phyloP scores from a whole-genome alignment of 2,329 filamentous ascomycete genomes.

The Canariomyces notabilis region DNA sequence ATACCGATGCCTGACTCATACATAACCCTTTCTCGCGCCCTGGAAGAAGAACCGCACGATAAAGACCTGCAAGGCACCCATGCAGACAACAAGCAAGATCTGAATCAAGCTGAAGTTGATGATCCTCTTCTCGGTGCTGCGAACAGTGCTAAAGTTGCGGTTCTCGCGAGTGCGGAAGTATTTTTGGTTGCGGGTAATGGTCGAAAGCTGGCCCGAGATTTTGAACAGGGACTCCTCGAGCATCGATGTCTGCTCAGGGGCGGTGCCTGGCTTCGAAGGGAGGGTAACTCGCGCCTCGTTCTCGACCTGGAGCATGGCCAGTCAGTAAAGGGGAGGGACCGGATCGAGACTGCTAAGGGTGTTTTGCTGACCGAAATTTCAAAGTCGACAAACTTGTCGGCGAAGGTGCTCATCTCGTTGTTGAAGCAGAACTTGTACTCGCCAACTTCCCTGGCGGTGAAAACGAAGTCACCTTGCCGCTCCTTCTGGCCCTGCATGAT shows the following conservation, averaged over 20 bases:
- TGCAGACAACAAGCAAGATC: constrained; percentile 82
- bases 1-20: constrained; percentile 39
- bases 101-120: constrained; percentile 97
- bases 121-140: constrained; percentile 91
- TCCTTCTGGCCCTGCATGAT: constrained; percentile 85
- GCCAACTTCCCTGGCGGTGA: constrained; percentile 80
- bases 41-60: constrained; percentile 98
- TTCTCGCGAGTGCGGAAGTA: constrained; percentile 99
- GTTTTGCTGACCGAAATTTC: constrained; percentile 78
- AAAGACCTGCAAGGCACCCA: constrained; percentile 96
- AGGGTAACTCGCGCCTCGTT: constrained; percentile 79
- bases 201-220: constrained; percentile 86
- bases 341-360: not conserved
- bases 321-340: constrained; percentile 12
- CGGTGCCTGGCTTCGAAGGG: constrained; percentile 81
- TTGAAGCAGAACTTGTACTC: constrained; percentile 98
- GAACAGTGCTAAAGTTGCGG: constrained; percentile 95
- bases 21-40: constrained; percentile 65
- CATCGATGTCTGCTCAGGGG: constrained; percentile 79
- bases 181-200: constrained; percentile 94
- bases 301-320: constrained; percentile 61
- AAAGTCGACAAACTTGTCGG: constrained; percentile 96
- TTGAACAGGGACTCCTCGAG: constrained; percentile 95
- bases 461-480: constrained; percentile 95
- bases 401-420: constrained; percentile 96